Evolutionary conservation across 805 yeast genomes (phyloP), one percentile per base, ranked within the genome.

Genomic region (Cyberlindnera saturnus): DNA sequence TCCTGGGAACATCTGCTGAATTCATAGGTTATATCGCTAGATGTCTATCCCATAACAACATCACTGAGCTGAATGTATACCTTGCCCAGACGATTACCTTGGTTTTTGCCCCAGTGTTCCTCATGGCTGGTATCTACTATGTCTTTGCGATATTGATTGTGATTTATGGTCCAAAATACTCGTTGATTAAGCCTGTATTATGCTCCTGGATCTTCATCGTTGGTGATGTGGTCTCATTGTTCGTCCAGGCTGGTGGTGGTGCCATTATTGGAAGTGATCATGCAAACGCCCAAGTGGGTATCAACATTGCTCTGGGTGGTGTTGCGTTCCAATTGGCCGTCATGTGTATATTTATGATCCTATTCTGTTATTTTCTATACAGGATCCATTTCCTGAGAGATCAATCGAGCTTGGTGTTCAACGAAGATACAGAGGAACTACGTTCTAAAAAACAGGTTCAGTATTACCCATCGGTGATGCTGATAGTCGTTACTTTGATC

Each of bases 121-220:
- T 85, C 36, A 83, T 85, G 86, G 96, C 84, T 4, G 95, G 91
- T 3, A 69, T 87, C 4, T 88, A 88, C 64, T 82, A 75, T 53
- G 67, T 80, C 42, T 64, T 87, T 45, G 88, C 85, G 5, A 82
- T 85, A 63, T 52, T 83, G 38, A 68, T 81, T 40, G 78, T 81
- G 42, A 60, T 86, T 1, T 79, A 77, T 54, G 86, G 87, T 3
- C 64, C 67, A 42, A 60, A 65, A 15, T 79, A 64, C 49, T 78
- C 89, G 0, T 68, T 67, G 55, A 81, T 79, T 55, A 35, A 18
- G 6, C 23, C 38, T 7, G 18, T 10, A 5, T 15, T 23, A 4
- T 20, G 30, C 10, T 74, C 89, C 1, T 73, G 75, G 43, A 65
- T 83, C 17, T 87, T 87, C 56, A 74, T 86, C n/a, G 51, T 68